Base-by-base conservation (phyloP, 2,329 filamentous ascomycete genomes). In the Aspergillus vadensis region DNA sequence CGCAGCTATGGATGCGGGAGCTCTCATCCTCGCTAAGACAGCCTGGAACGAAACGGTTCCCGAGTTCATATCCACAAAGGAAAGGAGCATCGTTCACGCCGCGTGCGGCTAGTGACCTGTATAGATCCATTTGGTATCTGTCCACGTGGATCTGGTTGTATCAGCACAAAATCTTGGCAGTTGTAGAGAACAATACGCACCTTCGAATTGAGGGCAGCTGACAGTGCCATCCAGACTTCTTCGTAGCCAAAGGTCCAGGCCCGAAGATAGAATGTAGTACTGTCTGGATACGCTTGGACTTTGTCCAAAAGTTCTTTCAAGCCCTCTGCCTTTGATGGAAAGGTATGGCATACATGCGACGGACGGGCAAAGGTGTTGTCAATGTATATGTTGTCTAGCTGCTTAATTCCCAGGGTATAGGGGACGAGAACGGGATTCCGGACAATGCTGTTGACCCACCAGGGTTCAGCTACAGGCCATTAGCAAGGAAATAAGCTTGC, bases 191-290 rank as follows among this genome's bases (percentile, higher is more conserved):
- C 27, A 23, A 1, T 6, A 58, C 70, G 59, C 75, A 88, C 88
- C 70, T 82, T 83, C 3, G 88, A 88, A 5, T 85, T 77, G 0
- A 97, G 79, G 10, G 87, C 85, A 21, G 87, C 84, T 0, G 92
- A 88, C 0, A 98, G 77, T 0, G 91, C 89, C 60, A 92, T 80
- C 92, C 92, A 97, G 0, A 97, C 92, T 55, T 96, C 90, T 72
- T 98, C 93, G 64, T 97, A 97, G 0, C 91, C 91, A 71, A 95
- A 95, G 0, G 94, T 97, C 92, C 93, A 97, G 0, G 92, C 86
- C 59, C 92, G 86, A 49, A 98, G 83, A 73, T 96, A 90, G 69
- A 97, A 97, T 0, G 89, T 74, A 0, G 92, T 96, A 41, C 91
- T 85, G 1, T 80, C 63, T 0, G 92, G 89, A 72, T 94, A 96